Conservation (phyloP, 2,329 filamentous ascomycete species). For the Blumeria graminis region DNA sequence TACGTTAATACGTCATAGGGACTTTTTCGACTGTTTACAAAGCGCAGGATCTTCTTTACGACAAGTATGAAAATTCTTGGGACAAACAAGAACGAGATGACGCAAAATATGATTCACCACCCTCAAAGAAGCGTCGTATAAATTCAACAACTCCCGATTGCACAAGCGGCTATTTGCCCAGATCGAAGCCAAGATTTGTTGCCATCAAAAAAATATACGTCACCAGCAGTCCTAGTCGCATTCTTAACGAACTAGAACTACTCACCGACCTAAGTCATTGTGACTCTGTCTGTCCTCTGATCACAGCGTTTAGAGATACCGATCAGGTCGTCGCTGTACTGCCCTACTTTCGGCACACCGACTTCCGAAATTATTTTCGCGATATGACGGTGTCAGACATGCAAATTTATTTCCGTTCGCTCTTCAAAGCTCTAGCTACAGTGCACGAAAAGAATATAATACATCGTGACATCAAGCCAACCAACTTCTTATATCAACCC, state of each 20-base stretch:
- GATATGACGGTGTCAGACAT: constrained; percentile 73
- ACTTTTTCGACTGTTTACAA: constrained; percentile 99
- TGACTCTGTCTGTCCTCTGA: constrained; percentile 72
- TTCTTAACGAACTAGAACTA: constrained; percentile 88
- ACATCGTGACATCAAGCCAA: constrained; percentile 91
- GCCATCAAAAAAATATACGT: constrained; percentile 99
- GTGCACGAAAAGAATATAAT: constrained; percentile 72
- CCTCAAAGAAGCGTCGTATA: constrained; percentile 27
- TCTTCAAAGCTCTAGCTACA: constrained; percentile 63
- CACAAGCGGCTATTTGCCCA: constrained; percentile 15
- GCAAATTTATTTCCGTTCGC: constrained; percentile 65
- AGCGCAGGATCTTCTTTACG: constrained; percentile 75
- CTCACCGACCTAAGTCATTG: constrained; percentile 69
- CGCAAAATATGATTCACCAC: constrained; percentile 45
- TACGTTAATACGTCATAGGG: constrained; percentile 25
- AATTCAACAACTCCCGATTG: constrained; percentile 12
- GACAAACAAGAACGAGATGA: constrained; percentile 44
- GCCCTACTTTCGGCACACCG: constrained; percentile 84
- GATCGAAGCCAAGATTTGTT: constrained; percentile 44
- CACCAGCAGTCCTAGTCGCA: constrained; percentile 77
- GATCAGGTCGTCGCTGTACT: constrained; percentile 91
- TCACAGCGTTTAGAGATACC: constrained; percentile 84
- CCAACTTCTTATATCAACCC: constrained; percentile 88
- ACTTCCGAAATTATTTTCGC: constrained; percentile 87
- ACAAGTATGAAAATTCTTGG: constrained; percentile 68